Percentiles rank a stretch among this genome's conserved stretches.
Evolutionary conservation across 176 grass and related monocot genomes (phyloP).

Genomic region (Oryza meyeriana): DNA sequence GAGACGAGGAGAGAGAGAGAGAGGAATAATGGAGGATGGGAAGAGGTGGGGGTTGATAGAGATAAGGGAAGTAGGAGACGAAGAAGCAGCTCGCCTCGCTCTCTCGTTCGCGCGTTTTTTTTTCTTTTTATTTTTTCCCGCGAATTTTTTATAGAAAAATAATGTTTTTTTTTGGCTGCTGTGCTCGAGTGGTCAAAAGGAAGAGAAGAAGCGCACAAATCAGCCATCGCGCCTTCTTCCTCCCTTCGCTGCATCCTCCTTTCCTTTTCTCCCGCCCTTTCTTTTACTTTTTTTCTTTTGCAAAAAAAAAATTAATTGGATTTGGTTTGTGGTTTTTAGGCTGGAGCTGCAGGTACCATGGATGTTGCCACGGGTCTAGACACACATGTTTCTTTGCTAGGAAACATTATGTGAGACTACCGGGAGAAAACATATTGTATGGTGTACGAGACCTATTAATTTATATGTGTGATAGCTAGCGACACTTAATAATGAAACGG

Average conservation of each 20-base stretch:
- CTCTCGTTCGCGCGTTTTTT: not conserved
- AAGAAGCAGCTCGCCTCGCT: not conserved
- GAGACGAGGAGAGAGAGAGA: not conserved
- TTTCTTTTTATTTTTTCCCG: not conserved
- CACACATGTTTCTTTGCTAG: conserved; percentile 11
- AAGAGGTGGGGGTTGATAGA: conserved; percentile 27
- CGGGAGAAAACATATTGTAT: too few species aligned
- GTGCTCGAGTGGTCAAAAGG: conserved; percentile 63
- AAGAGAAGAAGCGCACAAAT: conserved; percentile 35
- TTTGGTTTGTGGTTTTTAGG: not conserved
- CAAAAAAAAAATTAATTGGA: not conserved
- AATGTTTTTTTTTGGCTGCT: not conserved
- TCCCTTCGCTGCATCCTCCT: conserved; percentile 18
- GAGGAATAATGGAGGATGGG: conserved; percentile 51
- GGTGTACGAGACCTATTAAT: too few species aligned
- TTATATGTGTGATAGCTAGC: too few species aligned
- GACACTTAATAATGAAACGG: not conserved
- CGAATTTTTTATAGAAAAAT: not conserved
- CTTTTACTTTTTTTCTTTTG: not conserved
- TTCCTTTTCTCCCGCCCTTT: not conserved
- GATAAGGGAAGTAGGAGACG: conserved; percentile 56
- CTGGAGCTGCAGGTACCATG: not conserved
- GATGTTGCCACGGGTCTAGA: conserved; percentile 1
- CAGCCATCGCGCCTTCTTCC: conserved; percentile 34
- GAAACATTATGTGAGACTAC: not conserved